Evolutionary conservation across 257 asterid species (phyloP), one percentile per base, ranked within the genome.

Genomic region (Lycium barbarum): DNA sequence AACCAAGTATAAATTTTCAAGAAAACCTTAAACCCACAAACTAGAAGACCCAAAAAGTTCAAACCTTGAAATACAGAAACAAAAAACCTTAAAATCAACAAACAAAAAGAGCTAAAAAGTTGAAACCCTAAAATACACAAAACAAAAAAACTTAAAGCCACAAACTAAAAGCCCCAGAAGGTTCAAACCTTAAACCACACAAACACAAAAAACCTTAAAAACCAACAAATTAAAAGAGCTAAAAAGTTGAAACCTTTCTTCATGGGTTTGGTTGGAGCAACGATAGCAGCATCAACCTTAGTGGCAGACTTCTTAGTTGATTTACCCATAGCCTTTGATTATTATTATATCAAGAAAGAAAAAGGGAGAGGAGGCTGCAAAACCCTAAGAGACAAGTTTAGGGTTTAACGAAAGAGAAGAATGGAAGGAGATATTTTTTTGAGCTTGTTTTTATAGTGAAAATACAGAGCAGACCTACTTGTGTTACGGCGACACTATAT

Each of bases 181-280:
- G 7, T 51, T 76, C 40, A 83, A 35, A 5, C 62, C 17, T 81
- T 12, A 85, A 83, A 71, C 40, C 22, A 11, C 9, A 47, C 20
- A 22, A 26, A 26, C 33, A 26, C 71, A 26, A 26, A 65, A 65
- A 65, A 62, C 7, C 66, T 26, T 26, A 26, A 26, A 59, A 62
- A 81, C 26, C 33, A 66, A 26, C 33, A 26, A 26, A 26, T 26
- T 26, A 57, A 22, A 26, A 1, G 54, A 45, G 6, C 0, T 6
- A 2, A 4, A 47, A 68, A 66, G 49, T 79, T 2, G 11, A 68
- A 65, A 93, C 96, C 96, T 90, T 93, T 93, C 90, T 91, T 91
- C 93, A 86, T 67, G 15, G 90, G 88, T 86, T 93, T 91, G 79
- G 87, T 18, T 18, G 91, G 89, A 82, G 87, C 43, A 61, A 81